Percentiles rank a stretch among this genome's conserved stretches.
phyloP scores from a whole-genome alignment of 2,329 filamentous ascomycete genomes.

The Calonectria montana region DNA sequence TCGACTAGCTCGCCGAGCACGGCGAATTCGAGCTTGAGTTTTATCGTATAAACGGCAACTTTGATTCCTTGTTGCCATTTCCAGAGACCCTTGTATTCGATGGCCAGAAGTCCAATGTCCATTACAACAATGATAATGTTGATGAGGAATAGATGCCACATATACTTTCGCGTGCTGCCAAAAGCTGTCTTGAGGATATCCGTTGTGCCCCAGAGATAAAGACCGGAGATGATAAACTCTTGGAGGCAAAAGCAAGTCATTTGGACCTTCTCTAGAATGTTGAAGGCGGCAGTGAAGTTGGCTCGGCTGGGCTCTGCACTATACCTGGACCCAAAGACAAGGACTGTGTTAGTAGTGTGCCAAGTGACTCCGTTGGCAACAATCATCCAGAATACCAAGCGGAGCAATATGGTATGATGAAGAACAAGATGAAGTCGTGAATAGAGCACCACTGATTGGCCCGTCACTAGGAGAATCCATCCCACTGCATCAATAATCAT shows the following conservation, averaged over 20 bases:
- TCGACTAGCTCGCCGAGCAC: conserved; percentile 50
- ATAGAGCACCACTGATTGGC: conserved; percentile 70
- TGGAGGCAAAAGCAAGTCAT: neutral
- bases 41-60: conserved; percentile 33
- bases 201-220: neutral
- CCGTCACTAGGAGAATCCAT: conserved; percentile 65
- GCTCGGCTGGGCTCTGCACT: conserved; percentile 34
- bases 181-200: conserved; percentile 2
- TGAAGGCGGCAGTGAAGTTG: conserved; percentile 37
- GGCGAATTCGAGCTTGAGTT: conserved; percentile 51
- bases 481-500: conserved; percentile 34
- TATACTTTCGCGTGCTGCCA: neutral
- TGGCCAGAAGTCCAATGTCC: conserved; percentile 28
- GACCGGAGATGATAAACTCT: neutral
- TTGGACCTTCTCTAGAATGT: neutral
- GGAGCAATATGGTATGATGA: conserved; percentile 59
- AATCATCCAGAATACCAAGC: conserved; percentile 66
- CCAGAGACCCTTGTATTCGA: conserved; percentile 23
- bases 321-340: conserved; percentile 63
- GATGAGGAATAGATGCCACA: conserved; percentile 29
- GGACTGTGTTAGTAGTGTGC: conserved; percentile 64
- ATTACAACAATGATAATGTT: conserved; percentile 31
- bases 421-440: conserved; percentile 71
- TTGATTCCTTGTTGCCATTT: conserved; percentile 25
- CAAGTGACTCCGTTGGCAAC: conserved; percentile 63